A percentile compares a stretch with the other conserved stretches of the same genome.
Conservation (phyloP, 306 rosid species). For the Cicer judaicum region DNA sequence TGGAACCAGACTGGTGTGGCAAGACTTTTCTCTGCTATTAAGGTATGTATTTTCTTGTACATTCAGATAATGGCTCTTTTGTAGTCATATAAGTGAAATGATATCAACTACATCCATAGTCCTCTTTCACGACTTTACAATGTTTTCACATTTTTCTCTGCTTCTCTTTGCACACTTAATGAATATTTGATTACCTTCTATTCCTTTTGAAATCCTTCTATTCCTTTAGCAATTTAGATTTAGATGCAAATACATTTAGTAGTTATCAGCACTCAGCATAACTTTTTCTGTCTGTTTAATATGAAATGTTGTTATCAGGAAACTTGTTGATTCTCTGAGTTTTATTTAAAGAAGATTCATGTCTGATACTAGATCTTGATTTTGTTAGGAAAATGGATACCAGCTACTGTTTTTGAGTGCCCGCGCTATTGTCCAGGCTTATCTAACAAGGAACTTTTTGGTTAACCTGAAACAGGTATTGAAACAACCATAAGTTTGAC, state of each 20-base stretch:
- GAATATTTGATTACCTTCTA: not conserved
- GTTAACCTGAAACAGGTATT: slow-evolving; percentile 79
- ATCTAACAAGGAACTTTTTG: slow-evolving; percentile 84
- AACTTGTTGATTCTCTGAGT: slow-evolving; percentile 7
- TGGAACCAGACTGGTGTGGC: slow-evolving; percentile 98
- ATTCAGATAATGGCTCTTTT: not conserved
- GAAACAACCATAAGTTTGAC: not conserved
- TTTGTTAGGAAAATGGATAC: slow-evolving; percentile 92
- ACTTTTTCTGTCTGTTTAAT: not conserved
- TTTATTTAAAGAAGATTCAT: slow-evolving; percentile 38
- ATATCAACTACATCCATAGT: not conserved
- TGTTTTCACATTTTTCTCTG: not conserved
- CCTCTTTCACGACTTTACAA: not conserved
- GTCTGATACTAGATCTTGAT: slow-evolving; percentile 33
- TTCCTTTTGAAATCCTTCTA: not conserved
- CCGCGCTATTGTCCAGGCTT: slow-evolving; percentile 97
- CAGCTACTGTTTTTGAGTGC: slow-evolving; percentile 97
- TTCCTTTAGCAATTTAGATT: not conserved
- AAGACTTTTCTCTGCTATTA: slow-evolving; percentile 85
- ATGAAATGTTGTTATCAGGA: slow-evolving; percentile 15
- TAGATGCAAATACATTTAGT: slow-evolving; percentile 4
- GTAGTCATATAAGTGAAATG: not conserved
- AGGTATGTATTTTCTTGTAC: slow-evolving; percentile 55
- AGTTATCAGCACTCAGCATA: not conserved
- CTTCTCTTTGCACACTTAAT: not conserved